Conservation (phyloP, 345 rosid species). For the Gossypium sturtianum region DNA sequence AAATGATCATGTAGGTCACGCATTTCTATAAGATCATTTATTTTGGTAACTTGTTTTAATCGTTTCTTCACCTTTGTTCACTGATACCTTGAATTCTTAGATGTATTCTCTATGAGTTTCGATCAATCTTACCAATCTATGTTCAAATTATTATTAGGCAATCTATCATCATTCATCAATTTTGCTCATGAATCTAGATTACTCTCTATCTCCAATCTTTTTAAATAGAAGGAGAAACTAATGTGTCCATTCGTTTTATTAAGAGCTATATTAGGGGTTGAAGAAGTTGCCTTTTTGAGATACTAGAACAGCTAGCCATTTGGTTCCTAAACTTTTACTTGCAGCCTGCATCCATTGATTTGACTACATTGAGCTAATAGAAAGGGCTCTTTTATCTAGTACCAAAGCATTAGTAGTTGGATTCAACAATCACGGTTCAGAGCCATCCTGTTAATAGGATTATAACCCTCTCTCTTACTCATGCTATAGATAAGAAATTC, state of each 20-base stretch:
- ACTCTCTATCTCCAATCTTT: neutral
- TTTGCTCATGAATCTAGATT: neutral
- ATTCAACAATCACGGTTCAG: neutral
- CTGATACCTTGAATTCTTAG: neutral
- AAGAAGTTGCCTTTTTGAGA: neutral
- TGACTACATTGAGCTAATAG: neutral
- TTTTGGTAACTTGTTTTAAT: neutral
- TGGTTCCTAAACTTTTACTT: neutral
- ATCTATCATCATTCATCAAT: neutral
- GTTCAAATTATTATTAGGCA: neutral
- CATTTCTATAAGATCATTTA: too few species aligned
- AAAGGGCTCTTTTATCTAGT: neutral
- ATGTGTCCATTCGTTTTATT: neutral
- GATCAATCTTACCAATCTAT: neutral
- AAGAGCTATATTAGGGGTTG: neutral
- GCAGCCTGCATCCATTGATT: neutral
- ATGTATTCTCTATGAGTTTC: neutral
- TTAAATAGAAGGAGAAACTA: neutral
- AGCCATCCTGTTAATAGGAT: neutral
- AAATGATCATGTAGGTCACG: neutral
- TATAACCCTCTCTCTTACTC: neutral
- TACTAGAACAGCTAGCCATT: neutral
- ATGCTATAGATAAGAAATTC: neutral
- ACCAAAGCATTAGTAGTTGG: neutral
- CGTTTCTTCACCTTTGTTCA: neutral